Evolutionary conservation across 352 stramenopile species (phyloP), one percentile per base, ranked within the genome.

Genomic region (Phytopythium mirpurense): DNA sequence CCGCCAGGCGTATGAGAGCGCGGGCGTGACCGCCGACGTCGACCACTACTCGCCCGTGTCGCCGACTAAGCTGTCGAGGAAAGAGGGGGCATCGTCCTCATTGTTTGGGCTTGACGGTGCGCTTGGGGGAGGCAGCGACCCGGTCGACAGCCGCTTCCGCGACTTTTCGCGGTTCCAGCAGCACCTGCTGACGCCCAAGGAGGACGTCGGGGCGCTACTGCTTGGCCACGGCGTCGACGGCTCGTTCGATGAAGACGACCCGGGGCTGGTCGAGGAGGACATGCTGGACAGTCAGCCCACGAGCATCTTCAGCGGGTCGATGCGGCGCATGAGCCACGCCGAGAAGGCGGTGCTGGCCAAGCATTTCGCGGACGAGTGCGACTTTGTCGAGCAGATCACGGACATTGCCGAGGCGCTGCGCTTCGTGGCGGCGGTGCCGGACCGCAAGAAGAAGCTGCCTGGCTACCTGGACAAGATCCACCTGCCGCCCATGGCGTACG

Each of bases 381-480:
- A 91, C 49, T 96, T 96, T 51, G 86, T 96, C 9, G 71, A 95
- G 65, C 84, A 93, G 51, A 89, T 96, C 45, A 96, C 85, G 2
- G 81, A 91, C 46, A 90, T 95, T 56, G 80, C 86, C 0, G 86
- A 96, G 49, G 67, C 70, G 3, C 57, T 96, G 41, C 82, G 87
- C 5, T 93, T 94, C 35, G 78, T 96, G n/a, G 74, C 82, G 14
- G 83, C 77, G 32, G 72, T 91, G 51, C 63, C 80, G 26, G 81
- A 95, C 31, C 74, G 87, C 11, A 95, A 93, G 59, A 74, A 86
- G 43, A 74, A 81, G 1, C 56, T 96, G 21, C 78, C 82, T 0
- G 81, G 71, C 9, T 88, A 95, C 62, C 60, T 95, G 43, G 78
- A 90, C 52, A 94, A 86, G 48, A 63, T 94, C n/a, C 71, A 75